A percentile compares a stretch with the other conserved stretches of the same genome.
phyloP scores from a whole-genome alignment of 352 stramenopile species.

The Elongisporangium prolatum region DNA sequence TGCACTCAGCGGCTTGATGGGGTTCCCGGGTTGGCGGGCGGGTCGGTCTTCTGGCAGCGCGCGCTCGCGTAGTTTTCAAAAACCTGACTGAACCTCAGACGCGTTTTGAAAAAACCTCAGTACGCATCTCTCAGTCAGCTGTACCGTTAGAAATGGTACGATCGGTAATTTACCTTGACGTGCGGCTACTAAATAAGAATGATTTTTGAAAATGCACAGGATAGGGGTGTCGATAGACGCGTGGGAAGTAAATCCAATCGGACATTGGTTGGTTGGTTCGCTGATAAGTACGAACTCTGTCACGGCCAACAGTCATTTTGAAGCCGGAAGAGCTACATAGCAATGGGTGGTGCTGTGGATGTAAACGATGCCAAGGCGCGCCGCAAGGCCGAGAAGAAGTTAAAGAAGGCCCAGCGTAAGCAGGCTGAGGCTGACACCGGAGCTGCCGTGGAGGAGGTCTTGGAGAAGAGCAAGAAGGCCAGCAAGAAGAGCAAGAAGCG shows the following conservation, averaged over 20 bases:
- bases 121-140: background rate
- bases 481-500: slow-evolving; percentile 23
- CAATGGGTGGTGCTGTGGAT: slow-evolving; percentile 11
- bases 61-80: background rate
- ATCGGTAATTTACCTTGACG: background rate
- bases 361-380: slow-evolving; percentile 28
- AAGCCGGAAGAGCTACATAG: background rate
- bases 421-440: slow-evolving; percentile 14
- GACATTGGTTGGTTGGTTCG: background rate
- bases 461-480: slow-evolving; percentile 25
- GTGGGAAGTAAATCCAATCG: background rate
- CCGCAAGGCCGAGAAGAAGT: slow-evolving; percentile 42
- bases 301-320: background rate
- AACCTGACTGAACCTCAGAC: background rate
- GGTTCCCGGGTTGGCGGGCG: background rate
- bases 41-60: background rate
- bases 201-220: no score
- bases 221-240: background rate
- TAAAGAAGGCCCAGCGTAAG: slow-evolving; percentile 37
- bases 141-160: background rate
- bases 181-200: background rate
- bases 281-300: background rate
- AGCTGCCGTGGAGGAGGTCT: slow-evolving; percentile 2
- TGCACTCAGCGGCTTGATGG: background rate
- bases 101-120: background rate